These are phyloP conservation scores for Periconia macrospinosa DNA, from an alignment of 2,329 filamentous ascomycete genomes.

Conservation along the genomic window DNA sequence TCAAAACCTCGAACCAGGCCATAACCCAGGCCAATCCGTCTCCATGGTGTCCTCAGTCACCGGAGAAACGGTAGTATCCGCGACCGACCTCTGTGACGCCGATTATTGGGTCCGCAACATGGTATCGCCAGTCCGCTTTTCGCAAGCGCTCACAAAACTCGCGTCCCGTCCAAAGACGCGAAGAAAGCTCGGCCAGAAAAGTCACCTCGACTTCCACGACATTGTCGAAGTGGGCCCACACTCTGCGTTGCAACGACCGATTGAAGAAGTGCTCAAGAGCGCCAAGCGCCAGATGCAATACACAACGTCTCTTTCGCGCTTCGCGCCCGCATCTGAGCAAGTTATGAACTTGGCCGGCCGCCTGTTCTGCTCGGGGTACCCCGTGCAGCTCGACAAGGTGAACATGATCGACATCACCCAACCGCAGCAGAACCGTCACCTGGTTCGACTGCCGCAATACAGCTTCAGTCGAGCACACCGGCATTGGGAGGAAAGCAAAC, in stretches of 20 bases:
- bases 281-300: too few relatives aligned
- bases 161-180: too few relatives aligned
- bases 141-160: too few relatives aligned
- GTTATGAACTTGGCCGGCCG: slow-evolving; percentile 16
- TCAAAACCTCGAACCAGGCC: too few relatives aligned
- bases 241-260: slow-evolving; percentile 1
- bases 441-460: slow-evolving; percentile 12
- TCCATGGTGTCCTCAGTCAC: too few relatives aligned
- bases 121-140: too few relatives aligned
- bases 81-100: too few relatives aligned
- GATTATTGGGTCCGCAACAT: too few relatives aligned
- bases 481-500: slow-evolving; percentile 2
- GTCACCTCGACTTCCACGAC: slow-evolving; percentile 19
- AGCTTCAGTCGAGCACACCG: neutral
- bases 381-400: neutral
- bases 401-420: slow-evolving; percentile 6
- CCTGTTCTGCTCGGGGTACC: slow-evolving; percentile 9
- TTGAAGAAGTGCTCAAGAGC: slow-evolving; percentile 1
- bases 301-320: too few relatives aligned
- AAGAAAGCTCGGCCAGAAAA: neutral
- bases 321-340: too few relatives aligned
- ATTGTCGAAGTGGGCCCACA: slow-evolving; percentile 14
- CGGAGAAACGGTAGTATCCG: too few relatives aligned
- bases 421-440: slow-evolving; percentile 15
- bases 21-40: too few relatives aligned